phyloP scores from a whole-genome alignment of 1,284 basidiomycete genomes.

The Ustilago trichophora region DNA sequence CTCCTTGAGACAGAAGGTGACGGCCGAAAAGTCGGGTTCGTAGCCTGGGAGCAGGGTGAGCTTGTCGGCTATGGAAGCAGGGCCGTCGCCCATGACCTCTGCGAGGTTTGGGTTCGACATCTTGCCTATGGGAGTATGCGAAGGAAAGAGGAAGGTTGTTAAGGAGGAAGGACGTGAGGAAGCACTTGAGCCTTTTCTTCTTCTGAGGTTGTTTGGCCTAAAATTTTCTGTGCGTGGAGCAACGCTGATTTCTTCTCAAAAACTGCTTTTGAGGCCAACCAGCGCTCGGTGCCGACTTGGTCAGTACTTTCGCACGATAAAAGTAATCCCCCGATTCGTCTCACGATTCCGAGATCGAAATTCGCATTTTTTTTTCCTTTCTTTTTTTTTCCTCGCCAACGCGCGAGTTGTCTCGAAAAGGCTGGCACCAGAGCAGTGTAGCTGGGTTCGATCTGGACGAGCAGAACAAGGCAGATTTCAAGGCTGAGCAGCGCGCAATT shows the following conservation, averaged over 20 bases:
- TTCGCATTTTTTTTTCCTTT: neutral
- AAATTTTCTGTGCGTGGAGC: conserved; percentile 31
- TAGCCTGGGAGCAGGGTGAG: conserved; percentile 72
- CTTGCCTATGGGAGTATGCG: neutral
- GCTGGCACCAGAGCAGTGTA: conserved; percentile 12
- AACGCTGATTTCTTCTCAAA: neutral
- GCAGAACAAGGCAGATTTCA: neutral
- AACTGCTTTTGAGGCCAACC: neutral
- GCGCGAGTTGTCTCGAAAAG: neutral
- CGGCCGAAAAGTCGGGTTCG: conserved; percentile 82
- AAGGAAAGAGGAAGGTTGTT: neutral
- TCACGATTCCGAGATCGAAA: neutral
- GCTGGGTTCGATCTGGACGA: no score
- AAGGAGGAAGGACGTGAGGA: neutral
- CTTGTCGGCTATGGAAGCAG: conserved; percentile 43
- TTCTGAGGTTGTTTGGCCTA: conserved; percentile 1
- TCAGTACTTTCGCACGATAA: conserved; percentile 10
- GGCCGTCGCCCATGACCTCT: conserved; percentile 49
- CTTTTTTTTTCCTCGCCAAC: neutral
- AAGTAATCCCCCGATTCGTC: conserved; percentile 1
- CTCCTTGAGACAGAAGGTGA: conserved; percentile 89
- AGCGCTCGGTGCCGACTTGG: neutral
- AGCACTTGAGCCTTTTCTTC: neutral
- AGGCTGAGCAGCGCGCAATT: neutral
- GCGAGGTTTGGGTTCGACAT: conserved; percentile 52